Conservation (phyloP, 495 filamentous ascomycete species). For the Lasiosphaeris hirsuta region DNA sequence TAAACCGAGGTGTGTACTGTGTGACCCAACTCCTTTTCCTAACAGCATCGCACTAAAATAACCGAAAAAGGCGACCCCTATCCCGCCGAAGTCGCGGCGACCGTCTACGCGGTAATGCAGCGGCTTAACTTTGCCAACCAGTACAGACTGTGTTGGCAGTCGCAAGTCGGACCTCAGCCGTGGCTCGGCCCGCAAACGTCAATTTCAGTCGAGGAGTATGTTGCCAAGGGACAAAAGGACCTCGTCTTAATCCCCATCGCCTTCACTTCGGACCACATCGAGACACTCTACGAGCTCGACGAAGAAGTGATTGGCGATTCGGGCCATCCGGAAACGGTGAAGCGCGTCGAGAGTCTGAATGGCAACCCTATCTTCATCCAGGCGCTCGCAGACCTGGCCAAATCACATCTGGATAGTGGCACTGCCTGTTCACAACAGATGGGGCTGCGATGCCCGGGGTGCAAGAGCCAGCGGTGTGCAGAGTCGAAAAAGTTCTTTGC, state of each 20-base stretch:
- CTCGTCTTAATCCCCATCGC: constrained; percentile 92
- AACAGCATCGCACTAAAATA: neutral
- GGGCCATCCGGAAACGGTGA: constrained; percentile 72
- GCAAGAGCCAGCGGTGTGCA: constrained; percentile 82
- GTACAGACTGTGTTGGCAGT: constrained; percentile 95
- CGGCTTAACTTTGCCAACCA: constrained; percentile 80
- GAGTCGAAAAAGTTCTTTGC: constrained; percentile 92
- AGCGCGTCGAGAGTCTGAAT: constrained; percentile 90
- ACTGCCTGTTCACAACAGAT: constrained; percentile 73
- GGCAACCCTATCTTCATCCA: constrained; percentile 88
- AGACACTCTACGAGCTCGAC: constrained; percentile 94
- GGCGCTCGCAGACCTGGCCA: constrained; percentile 83
- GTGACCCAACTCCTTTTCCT: neutral
- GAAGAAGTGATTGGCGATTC: constrained; percentile 92
- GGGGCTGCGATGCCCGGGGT: constrained; percentile 88
- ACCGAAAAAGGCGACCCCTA: constrained; percentile 77
- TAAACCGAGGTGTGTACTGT: constrained; percentile 67
- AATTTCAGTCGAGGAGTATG: constrained; percentile 81
- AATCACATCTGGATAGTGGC: constrained; percentile 68
- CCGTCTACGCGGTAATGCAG: constrained; percentile 94
- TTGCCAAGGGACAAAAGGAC: constrained; percentile 87
- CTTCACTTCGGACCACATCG: constrained; percentile 98
- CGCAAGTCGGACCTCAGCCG: constrained; percentile 89
- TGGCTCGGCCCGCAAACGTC: constrained; percentile 96
- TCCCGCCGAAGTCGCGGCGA: constrained; percentile 95